A percentile compares a stretch with the other conserved stretches of the same genome.
phyloP scores from a whole-genome alignment of 106 monocot genomes.

The Platanthera guangdongensis region DNA sequence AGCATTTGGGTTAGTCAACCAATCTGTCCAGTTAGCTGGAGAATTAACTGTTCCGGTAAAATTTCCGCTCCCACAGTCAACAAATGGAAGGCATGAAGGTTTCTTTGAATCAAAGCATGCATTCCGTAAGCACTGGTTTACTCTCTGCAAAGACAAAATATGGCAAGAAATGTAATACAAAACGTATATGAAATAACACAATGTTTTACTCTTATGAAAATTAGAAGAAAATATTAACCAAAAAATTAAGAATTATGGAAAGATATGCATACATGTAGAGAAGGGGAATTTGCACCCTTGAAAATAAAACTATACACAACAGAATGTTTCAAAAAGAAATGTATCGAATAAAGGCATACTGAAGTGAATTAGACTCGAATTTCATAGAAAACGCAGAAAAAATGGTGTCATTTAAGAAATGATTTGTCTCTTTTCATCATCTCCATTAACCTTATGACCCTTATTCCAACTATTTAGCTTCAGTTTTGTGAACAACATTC shows the following conservation, averaged over 20 bases:
- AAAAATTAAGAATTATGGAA: neutral
- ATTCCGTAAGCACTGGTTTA: slow-evolving; percentile 28
- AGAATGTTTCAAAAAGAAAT: too few relatives aligned
- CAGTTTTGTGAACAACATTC: too few relatives aligned
- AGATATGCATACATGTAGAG: neutral
- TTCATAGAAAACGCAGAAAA: too few relatives aligned
- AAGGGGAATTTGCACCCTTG: neutral
- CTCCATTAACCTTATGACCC: too few relatives aligned
- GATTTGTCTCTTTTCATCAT: too few relatives aligned
- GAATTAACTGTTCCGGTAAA: neutral
- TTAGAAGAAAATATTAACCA: neutral
- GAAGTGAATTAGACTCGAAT: too few relatives aligned
- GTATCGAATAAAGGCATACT: too few relatives aligned
- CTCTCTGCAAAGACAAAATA: slow-evolving; percentile 29
- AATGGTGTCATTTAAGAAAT: too few relatives aligned
- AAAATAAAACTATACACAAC: neutral
- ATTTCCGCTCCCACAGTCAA: slow-evolving; percentile 35
- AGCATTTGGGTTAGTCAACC: slow-evolving; percentile 8
- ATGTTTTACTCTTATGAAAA: neutral
- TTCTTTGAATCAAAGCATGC: slow-evolving; percentile 12
- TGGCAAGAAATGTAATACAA: too few relatives aligned
- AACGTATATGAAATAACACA: neutral
- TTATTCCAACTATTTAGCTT: too few relatives aligned
- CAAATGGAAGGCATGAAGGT: slow-evolving; percentile 10
- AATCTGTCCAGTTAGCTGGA: neutral